Conservation (phyloP, 2,329 filamentous ascomycete species). For the Talaromyces verruculosus region DNA sequence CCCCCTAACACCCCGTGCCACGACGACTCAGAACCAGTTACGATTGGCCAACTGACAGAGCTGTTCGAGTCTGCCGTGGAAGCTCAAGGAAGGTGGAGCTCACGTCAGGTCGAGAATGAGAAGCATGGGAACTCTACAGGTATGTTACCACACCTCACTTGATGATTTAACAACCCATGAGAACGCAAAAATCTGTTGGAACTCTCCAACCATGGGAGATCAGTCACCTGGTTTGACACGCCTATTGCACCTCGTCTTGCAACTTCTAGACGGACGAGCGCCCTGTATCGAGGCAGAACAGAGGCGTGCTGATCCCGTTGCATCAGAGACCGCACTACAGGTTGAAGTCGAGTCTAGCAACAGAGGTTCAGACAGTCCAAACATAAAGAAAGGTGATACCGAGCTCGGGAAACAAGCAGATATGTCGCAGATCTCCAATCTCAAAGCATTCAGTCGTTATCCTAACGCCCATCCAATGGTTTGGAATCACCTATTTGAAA, state of each 20-base stretch:
- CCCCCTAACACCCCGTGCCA: neutral
- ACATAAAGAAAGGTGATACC: no score
- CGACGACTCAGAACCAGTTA: neutral
- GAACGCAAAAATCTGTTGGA: neutral
- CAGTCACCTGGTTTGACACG: neutral
- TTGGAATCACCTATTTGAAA: neutral
- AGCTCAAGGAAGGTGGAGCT: neutral
- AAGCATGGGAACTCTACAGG: neutral
- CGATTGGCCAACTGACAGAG: neutral
- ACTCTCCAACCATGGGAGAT: neutral
- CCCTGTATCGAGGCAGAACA: neutral
- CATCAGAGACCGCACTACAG: neutral
- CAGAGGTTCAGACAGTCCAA: no score
- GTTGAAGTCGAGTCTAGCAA: neutral
- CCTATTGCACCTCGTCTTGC: neutral
- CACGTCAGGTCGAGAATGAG: neutral
- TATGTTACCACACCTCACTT: neutral
- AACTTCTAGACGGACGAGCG: neutral
- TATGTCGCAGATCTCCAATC: no score
- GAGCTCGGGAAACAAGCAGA: no score
- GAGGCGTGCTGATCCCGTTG: neutral
- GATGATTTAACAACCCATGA: neutral
- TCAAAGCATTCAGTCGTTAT: no score
- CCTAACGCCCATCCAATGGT: neutral
- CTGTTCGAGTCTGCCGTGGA: conserved; percentile 20